Base-by-base conservation (phyloP, 2,329 filamentous ascomycete species). In the Nemania diffusa region DNA sequence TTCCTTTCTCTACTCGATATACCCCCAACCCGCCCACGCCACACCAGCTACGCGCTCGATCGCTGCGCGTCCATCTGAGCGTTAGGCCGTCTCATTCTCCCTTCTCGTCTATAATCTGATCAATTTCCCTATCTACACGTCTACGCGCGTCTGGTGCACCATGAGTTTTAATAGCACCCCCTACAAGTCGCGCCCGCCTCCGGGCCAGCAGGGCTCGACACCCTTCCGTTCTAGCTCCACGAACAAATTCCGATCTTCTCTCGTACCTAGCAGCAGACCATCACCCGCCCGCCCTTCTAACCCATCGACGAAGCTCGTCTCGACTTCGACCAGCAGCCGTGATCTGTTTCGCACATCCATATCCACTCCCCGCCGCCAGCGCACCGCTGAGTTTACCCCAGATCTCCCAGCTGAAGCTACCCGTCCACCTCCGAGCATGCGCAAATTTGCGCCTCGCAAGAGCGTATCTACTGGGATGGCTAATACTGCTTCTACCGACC, bases 401-500 rank as follows among this genome's bases (percentile, higher is more conserved):
- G 71, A 64, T 59, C 70, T 78, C 40, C 72, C 76, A 15, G 68
- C 71, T n/a, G 72, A 73, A 55, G 71, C 67, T 15, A 72, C 71
- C 17, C 74, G 71, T 51, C 59, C 64, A 15, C 70, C 68, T 24
- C 65, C 74, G 4, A 68, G 66, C 42, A 66, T 70, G 56, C 76
- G 76, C 70, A 78, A 76, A 65, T 73, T 75, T 34, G 71, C 73
- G 26, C 65, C 73, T 29, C 72, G 73, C 22, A 77, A 87, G 73
- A 80, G 81, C 57, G 82, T 81, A 5, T 81, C 83, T 24, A 82
- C 82, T 42, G 84, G 84, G 63, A 80, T 88, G 80, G 79, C 83
- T 27, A 84, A 83, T 74, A 80, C 82, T 5, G 76, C 81, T 1
- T 82, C 84, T 20, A 83, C 82, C 68, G 84, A 88, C 51, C 81